phyloP scores from a whole-genome alignment of 1,284 basidiomycete species.

The Cerrena zonata region DNA sequence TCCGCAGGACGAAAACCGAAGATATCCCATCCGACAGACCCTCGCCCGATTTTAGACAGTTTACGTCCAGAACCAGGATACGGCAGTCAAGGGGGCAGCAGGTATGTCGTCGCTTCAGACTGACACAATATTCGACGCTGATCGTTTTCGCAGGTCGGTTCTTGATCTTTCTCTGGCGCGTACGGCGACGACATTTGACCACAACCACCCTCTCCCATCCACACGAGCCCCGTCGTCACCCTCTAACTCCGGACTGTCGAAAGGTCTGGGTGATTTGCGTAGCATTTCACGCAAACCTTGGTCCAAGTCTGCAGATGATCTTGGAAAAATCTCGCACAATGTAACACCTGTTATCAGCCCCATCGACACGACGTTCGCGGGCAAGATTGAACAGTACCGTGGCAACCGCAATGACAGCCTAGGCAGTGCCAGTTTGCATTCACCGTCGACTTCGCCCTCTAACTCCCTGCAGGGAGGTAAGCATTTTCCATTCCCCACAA shows the following conservation, averaged over 20 bases:
- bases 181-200: conserved; percentile 43
- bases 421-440: conserved; percentile 24
- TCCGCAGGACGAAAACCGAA: conserved; percentile 56
- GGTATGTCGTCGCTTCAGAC: conserved; percentile 27
- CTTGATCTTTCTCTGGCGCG: conserved; percentile 54
- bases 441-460: conserved; percentile 29
- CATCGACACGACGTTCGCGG: conserved; percentile 48
- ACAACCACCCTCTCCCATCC: conserved; percentile 23
- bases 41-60: conserved; percentile 59
- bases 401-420: conserved; percentile 38
- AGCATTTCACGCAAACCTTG: conserved; percentile 62
- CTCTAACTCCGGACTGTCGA: conserved; percentile 28
- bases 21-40: conserved; percentile 77
- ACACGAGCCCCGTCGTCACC: conserved; percentile 35
- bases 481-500: conserved; percentile 43
- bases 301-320: conserved; percentile 75
- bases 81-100: conserved; percentile 38
- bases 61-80: conserved; percentile 22
- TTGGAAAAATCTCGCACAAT: conserved; percentile 47
- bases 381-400: conserved; percentile 58
- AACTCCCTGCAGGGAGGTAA: conserved; percentile 20
- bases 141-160: conserved; percentile 46
- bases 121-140: neutral
- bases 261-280: conserved; percentile 58
- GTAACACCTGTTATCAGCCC: conserved; percentile 34